Evolutionary conservation across 1,284 basidiomycete genomes (phyloP), one percentile per base, ranked within the genome.

Genomic region (Volvariella surrecta): DNA sequence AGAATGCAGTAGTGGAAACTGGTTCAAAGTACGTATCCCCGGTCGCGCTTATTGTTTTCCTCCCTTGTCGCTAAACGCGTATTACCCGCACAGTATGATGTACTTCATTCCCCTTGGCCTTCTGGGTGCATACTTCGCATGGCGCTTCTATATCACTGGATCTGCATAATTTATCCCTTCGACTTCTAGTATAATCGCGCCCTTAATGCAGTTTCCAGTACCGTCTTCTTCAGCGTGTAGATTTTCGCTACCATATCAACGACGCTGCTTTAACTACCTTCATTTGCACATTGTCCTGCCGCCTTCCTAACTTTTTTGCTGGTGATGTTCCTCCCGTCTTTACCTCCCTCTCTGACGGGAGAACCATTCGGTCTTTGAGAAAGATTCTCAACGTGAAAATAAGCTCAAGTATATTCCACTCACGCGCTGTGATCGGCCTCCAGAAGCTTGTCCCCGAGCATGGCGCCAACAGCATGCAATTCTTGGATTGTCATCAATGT

Each of bases 111-210:
- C 89, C 42, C 73, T 92, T 39, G 74, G 67, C 39, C 64, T 81
- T 20, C 69, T 92, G 40, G 85, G 76, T 50, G 87, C 71, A 38
- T 91, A 89, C 74, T 87, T 90, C 50, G 89, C 78, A 38, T 92
- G 77, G 76, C 75, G 85, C 53, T 83, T 71, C 66, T 88, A 85
- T 60, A 52, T 63, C 32, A 70, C 70, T 41, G 71, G 73, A 40
- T 58, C 66, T 38, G 63, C 59, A 55, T 76, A 60, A 69, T 22
- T 22, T 28, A 15, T 30, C 18, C 8, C 32, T 19, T 13, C 31
- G 16, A 7, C n/a, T 4, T 4, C 2, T 22, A 4, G 44, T 42
- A 37, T 40, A n/a, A 45, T 31, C 15, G 15, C 16, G 7, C 21
- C 3, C 2, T 11, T 32, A 21, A 10, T 28, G 11, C 11, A 28